phyloP scores from a whole-genome alignment of 768 basidiomycete species.

The Mycena sanguinolenta region DNA sequence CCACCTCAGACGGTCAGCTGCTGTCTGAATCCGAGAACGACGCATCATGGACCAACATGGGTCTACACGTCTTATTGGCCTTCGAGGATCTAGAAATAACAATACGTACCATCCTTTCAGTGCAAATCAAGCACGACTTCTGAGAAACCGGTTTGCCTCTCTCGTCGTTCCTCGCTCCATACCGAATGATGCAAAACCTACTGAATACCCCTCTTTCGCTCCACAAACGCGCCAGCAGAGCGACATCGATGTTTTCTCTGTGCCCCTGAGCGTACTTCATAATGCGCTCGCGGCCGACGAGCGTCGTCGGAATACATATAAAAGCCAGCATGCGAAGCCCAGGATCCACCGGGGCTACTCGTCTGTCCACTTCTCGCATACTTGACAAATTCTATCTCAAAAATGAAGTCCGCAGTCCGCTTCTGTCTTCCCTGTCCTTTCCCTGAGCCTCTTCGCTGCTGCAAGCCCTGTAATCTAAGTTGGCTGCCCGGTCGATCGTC shows the following conservation, averaged over 20 bases:
- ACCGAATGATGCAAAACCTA: too few species aligned
- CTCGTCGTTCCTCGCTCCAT: too few species aligned
- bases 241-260: background rate
- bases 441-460: constrained; percentile 3
- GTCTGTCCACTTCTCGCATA: background rate
- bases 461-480: constrained; percentile 2
- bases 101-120: too few species aligned
- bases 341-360: constrained; percentile 5
- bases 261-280: background rate
- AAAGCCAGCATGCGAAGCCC: background rate
- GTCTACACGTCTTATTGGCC: too few species aligned
- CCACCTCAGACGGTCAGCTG: too few species aligned
- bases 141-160: too few species aligned
- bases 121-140: too few species aligned
- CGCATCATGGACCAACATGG: too few species aligned
- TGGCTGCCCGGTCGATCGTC: background rate
- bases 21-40: too few species aligned
- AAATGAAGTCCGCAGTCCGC: constrained; percentile 22
- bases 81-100: too few species aligned
- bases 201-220: background rate
- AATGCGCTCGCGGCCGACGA: background rate
- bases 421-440: constrained; percentile 10
- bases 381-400: background rate
- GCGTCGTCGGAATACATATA: background rate
- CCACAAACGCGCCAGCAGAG: background rate